Conservation (phyloP, 768 basidiomycete species). For the Vararia minispora region DNA sequence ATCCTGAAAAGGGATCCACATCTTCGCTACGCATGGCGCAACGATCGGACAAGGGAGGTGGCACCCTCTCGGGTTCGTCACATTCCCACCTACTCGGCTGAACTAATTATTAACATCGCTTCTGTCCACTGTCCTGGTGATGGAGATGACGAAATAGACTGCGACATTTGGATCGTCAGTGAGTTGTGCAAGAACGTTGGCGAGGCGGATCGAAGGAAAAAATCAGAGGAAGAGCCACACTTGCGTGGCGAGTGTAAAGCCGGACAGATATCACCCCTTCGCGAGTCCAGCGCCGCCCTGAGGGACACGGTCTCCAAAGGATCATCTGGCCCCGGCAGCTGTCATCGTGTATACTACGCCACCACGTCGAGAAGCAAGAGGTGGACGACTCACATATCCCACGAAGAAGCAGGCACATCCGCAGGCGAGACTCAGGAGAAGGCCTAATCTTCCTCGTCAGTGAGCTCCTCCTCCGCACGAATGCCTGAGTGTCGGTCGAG, state of each 20-base stretch:
- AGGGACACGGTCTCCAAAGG: slow-evolving; percentile 31
- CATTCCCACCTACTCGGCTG: too few relatives aligned
- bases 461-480: slow-evolving; percentile 73
- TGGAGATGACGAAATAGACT: too few relatives aligned
- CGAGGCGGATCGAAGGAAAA: too few relatives aligned
- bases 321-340: slow-evolving; percentile 86
- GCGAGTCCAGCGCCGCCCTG: slow-evolving; percentile 22
- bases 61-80: too few relatives aligned
- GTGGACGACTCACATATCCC: slow-evolving; percentile 11
- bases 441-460: slow-evolving; percentile 62
- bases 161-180: too few relatives aligned
- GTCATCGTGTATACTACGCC: slow-evolving; percentile 54
- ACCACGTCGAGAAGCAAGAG: slow-evolving; percentile 2
- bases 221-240: too few relatives aligned
- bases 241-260: slow-evolving; percentile 29
- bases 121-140: too few relatives aligned
- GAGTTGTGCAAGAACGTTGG: too few relatives aligned
- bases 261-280: slow-evolving; percentile 56
- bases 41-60: too few relatives aligned
- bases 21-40: too few relatives aligned
- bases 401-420: neutral
- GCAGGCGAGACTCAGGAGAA: slow-evolving; percentile 7
- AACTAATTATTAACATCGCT: too few relatives aligned
- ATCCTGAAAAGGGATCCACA: too few relatives aligned
- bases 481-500: slow-evolving; percentile 52